phyloP scores from a whole-genome alignment of 768 basidiomycete species.

The Paxillus involutus region DNA sequence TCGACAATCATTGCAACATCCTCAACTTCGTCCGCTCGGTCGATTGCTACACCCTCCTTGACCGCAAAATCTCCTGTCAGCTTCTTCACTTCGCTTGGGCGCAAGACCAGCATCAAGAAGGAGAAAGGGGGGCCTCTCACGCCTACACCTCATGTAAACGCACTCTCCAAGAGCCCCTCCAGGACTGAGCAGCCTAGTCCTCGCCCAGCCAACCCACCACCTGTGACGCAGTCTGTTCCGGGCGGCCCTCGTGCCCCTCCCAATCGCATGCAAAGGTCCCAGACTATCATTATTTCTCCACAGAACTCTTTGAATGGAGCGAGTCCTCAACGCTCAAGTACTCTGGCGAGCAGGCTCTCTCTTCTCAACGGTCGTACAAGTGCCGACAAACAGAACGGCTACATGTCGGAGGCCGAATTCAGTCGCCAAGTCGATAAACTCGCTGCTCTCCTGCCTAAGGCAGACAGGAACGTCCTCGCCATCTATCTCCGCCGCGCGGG shows the following conservation, averaged over 20 bases:
- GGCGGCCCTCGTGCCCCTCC: slow-evolving; percentile 76
- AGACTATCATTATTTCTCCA: slow-evolving; percentile 55
- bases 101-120: slow-evolving; percentile 60
- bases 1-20: slow-evolving; percentile 38
- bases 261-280: slow-evolving; percentile 60
- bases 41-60: slow-evolving; percentile 42
- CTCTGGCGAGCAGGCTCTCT: slow-evolving; percentile 27
- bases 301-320: slow-evolving; percentile 21
- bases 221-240: slow-evolving; percentile 53
- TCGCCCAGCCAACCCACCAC: slow-evolving; percentile 31
- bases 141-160: slow-evolving; percentile 34
- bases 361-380: slow-evolving; percentile 27
- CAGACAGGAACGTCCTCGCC: slow-evolving; percentile 63
- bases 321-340: slow-evolving; percentile 31
- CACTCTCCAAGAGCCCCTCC: slow-evolving; percentile 38
- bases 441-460: slow-evolving; percentile 68
- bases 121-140: slow-evolving; percentile 25
- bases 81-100: slow-evolving; percentile 75
- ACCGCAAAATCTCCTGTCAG: slow-evolving; percentile 46
- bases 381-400: neutral
- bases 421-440: slow-evolving; percentile 69
- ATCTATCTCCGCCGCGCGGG: slow-evolving; percentile 74
- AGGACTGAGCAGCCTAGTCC: slow-evolving; percentile 26
- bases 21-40: slow-evolving; percentile 49
- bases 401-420: slow-evolving; percentile 47